Evolutionary conservation across 2,329 filamentous ascomycete species (phyloP), one percentile per base, ranked within the genome.

Genomic region (Curvularia eragrostidis): DNA sequence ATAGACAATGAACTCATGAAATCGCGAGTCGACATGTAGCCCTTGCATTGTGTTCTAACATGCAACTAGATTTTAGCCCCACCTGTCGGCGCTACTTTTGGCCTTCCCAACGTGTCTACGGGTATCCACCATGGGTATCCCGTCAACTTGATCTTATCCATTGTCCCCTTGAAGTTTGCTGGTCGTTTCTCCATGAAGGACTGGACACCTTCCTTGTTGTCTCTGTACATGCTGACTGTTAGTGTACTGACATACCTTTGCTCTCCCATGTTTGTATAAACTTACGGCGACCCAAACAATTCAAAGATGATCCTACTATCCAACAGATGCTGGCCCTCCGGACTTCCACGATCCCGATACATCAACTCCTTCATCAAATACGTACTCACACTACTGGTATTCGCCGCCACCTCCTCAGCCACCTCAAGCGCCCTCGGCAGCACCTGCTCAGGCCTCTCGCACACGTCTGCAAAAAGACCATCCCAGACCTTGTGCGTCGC

Each of bases 321-420:
- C 28, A 93, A 77, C 62, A 91, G 74, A 78, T 91, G 89, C 53
- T 89, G 85, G 48, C 82, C 88, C 77, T 93, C 90, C 0, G 89
- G 84, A 21, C 82, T 85, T 18, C 77, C 80, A 0, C 82, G 79
- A 34, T 82, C 82, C 28, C 85, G 78, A 65, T 84, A 91, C 80
- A 93, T 87, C 79, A 93, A 75, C 67, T 91, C 89, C 69, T 85
- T 84, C 84, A 91, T 92, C 54, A 91, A 69, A 62, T 85, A 82
- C 8, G 84, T 85, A 26, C 86, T 85, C 26, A 91, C 84, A 1
- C 78, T 77, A 65, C 87, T 90, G 24, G 87, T 88, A 65, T 91
- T 90, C 65, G 78, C 77, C 1, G 85, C 88, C 43, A 91, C 84
- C 51, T 91, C 89, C 21, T 82, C 81, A 1, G 90, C 89, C 26